Evolutionary conservation across 2,329 filamentous ascomycete species (phyloP).

Genomic region (Monilinia aucupariae): DNA sequence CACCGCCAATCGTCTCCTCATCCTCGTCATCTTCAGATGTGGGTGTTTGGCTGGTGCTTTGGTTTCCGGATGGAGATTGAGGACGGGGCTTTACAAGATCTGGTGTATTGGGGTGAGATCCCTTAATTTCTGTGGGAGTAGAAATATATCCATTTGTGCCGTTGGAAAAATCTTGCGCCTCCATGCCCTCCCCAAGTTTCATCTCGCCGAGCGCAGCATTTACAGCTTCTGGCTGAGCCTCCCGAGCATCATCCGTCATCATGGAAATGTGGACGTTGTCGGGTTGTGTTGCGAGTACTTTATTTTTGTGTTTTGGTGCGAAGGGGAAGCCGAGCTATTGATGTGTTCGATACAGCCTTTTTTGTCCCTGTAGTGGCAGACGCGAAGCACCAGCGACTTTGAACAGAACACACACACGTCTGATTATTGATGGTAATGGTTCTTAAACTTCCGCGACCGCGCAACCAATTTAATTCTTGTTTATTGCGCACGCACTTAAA

Average conservation of each 20-base stretch:
- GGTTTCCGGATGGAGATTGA: constrained; percentile 27
- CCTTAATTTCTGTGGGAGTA: constrained; percentile 21
- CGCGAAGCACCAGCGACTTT: constrained; percentile 3
- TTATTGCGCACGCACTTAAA: constrained; percentile 15
- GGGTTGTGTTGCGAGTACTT: constrained; percentile 11
- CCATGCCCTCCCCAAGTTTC: constrained; percentile 32
- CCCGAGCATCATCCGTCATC: constrained; percentile 33
- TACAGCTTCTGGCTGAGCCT: constrained; percentile 30
- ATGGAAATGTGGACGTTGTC: constrained; percentile 8
- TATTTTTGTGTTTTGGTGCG: constrained; percentile 9
- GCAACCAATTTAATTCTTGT: constrained; percentile 13
- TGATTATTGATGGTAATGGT: neutral
- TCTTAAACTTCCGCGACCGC: constrained; percentile 1
- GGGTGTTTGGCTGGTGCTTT: constrained; percentile 28
- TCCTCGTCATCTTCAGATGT: constrained; percentile 37
- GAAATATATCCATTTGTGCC: constrained; percentile 25
- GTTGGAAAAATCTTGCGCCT: constrained; percentile 24
- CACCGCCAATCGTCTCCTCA: constrained; percentile 51
- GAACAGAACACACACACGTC: neutral
- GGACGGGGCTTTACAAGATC: constrained; percentile 25
- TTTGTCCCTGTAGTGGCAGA: constrained; percentile 5
- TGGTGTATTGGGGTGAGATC: constrained; percentile 30
- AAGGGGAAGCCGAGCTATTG: constrained; percentile 13
- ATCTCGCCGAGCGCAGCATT: constrained; percentile 34
- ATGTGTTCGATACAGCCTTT: constrained; percentile 10